Evolutionary conservation across 2,329 filamentous ascomycete genomes (phyloP), one percentile per base, ranked within the genome.

Genomic region (Thelonectria discophora): DNA sequence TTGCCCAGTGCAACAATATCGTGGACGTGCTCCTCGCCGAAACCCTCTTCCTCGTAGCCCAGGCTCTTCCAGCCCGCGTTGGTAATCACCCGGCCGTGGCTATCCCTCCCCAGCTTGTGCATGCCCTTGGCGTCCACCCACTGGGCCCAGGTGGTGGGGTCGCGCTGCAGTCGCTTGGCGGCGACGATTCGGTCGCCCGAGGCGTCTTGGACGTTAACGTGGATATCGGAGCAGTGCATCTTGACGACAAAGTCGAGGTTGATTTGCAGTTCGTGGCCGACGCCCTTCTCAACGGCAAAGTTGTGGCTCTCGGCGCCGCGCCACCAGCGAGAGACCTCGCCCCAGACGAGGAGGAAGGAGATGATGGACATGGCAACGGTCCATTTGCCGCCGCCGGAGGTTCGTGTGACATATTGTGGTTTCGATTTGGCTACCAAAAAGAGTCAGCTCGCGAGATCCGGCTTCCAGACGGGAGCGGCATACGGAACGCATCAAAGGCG

Each of bases 401-500:
- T 96, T 67, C 89, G 87, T 48, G 91, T 90, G 57, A 95, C 89
- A 79, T 97, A 99, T 74, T 94, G 93, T 15, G 94, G 88, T 81
- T 98, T 98, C 55, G 94, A 92, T 84, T 99, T 98, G 68, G 95
- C 94, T 97, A 74, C 8, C 8, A 11, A n/a, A 15, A 46, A n/a
- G 15, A 46, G 65, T 71, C 56, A 73, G 67, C 51, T 39, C 40
- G 27, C 11, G 34, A 11, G 53, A 43, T 21, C 9, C 15, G 43
- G 24, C 51, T 51, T 46, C 2, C 34, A 18, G 24, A 8, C 40
- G 17, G n/a, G 30, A 53, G 45, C 27, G 46, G 70, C 91, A 75
- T 86, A 97, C 93, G 94, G 77, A 99, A 99, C 68, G 94, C 94
- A 82, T 99, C 95, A 79, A 99, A 99, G 62, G 94, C 93, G 78